These are phyloP conservation scores for Scutellaria baicalensis DNA, from an alignment of 257 asterid species.

Conservation along the genomic window DNA sequence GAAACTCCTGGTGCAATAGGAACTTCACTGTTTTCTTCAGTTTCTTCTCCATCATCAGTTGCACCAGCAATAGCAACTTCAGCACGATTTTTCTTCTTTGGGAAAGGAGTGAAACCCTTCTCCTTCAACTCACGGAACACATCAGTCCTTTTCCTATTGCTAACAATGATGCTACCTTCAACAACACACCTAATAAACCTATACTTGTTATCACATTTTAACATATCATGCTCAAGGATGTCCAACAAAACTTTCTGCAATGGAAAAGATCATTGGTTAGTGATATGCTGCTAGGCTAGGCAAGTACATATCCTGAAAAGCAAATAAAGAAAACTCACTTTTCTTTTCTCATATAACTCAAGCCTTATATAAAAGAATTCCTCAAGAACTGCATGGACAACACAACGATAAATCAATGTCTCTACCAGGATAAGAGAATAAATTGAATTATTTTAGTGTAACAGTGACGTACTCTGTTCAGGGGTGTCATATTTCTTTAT, in stretches of 20 bases:
- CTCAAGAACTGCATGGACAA: constrained; percentile 69
- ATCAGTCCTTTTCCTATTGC: constrained; percentile 82
- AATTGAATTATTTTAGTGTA: neutral
- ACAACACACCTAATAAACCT: constrained; percentile 77
- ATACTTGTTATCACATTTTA: constrained; percentile 73
- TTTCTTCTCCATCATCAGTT: constrained; percentile 56
- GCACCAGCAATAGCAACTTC: constrained; percentile 68
- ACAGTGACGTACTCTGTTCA: constrained; percentile 65
- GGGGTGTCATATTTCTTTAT: constrained; percentile 92
- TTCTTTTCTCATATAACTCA: constrained; percentile 72
- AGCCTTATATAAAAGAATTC: constrained; percentile 78
- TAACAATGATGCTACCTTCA: constrained; percentile 77
- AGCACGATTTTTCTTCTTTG: constrained; percentile 41
- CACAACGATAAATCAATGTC: constrained; percentile 8
- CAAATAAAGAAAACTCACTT: constrained; percentile 35
- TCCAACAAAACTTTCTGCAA: constrained; percentile 69
- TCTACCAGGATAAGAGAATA: neutral
- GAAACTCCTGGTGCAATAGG: constrained; percentile 37
- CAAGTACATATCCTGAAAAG: neutral
- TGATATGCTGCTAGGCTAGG: neutral
- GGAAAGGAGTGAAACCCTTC: constrained; percentile 88
- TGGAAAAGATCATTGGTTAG: neutral
- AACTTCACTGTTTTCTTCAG: constrained; percentile 42
- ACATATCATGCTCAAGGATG: constrained; percentile 60
- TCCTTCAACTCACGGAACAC: constrained; percentile 69